A percentile compares a stretch with the other conserved stretches of the same genome.
Conservation (phyloP, 2,329 filamentous ascomycete species). For the Aspergillus glaucus region DNA sequence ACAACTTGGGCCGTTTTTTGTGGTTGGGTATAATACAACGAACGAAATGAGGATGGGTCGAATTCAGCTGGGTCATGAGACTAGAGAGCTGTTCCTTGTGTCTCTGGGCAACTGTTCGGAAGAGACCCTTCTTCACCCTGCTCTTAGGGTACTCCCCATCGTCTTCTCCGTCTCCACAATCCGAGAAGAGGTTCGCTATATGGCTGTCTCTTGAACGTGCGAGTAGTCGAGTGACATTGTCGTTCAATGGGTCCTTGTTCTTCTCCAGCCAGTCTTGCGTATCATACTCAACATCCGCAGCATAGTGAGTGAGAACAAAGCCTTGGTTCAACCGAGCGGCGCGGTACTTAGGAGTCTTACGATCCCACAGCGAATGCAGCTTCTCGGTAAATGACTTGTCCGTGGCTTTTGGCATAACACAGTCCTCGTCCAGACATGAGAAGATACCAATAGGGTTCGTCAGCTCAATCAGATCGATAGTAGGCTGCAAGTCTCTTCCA, state of each 20-base stretch:
- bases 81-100: slow-evolving; percentile 99
- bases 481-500: slow-evolving; percentile 91
- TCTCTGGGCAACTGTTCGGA: slow-evolving; percentile 90
- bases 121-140: slow-evolving; percentile 92
- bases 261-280: slow-evolving; percentile 96
- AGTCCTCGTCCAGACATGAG: slow-evolving; percentile 95
- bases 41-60: slow-evolving; percentile 96
- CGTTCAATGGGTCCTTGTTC: slow-evolving; percentile 97
- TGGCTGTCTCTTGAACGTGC: slow-evolving; percentile 77
- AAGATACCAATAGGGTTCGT: slow-evolving; percentile 98
- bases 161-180: slow-evolving; percentile 79
- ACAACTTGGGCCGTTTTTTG: slow-evolving; percentile 91
- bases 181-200: slow-evolving; percentile 74
- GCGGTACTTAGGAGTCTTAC: slow-evolving; percentile 89
- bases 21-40: slow-evolving; percentile 97
- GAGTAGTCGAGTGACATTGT: slow-evolving; percentile 87
- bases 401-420: slow-evolving; percentile 97
- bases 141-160: slow-evolving; percentile 61
- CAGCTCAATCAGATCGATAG: slow-evolving; percentile 93
- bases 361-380: slow-evolving; percentile 92
- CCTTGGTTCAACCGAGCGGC: slow-evolving; percentile 81
- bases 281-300: slow-evolving; percentile 93
- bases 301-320: slow-evolving; percentile 95
- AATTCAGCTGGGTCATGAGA: slow-evolving; percentile 88
- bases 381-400: slow-evolving; percentile 97